Percentiles rank a stretch among this genome's conserved stretches.
Evolutionary conservation across 441 rosid species (phyloP).

Genomic region (Adansonia gregorii): DNA sequence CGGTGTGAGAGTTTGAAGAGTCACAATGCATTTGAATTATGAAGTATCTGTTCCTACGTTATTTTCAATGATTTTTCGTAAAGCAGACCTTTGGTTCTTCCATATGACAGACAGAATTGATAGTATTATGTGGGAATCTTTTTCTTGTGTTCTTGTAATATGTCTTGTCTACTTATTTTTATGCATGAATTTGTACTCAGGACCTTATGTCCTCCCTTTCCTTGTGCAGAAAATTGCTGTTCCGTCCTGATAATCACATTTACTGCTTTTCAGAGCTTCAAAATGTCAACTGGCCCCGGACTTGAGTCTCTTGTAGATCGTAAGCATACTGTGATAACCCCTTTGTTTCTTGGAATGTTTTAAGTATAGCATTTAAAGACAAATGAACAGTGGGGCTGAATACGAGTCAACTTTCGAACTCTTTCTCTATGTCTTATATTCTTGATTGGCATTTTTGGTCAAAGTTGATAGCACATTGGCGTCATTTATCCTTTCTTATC

Average conservation of each 20-base stretch:
- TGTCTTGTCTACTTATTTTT: not conserved
- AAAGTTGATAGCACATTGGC: not conserved
- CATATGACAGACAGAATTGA: not conserved
- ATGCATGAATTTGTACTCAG: not conserved
- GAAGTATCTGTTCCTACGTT: not conserved
- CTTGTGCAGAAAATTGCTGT: constrained; percentile 9
- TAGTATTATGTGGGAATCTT: not conserved
- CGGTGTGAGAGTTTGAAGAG: not conserved
- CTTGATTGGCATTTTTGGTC: not conserved
- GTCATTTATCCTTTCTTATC: too few relatives aligned
- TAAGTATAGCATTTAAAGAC: not conserved
- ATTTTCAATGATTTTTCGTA: not conserved
- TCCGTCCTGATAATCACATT: not conserved
- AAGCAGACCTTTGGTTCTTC: not conserved
- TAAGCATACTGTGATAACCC: constrained; percentile 35
- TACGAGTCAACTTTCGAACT: not conserved
- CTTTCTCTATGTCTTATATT: not conserved
- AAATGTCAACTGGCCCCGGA: constrained; percentile 71
- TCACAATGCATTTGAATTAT: not conserved
- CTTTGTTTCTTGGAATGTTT: not conserved
- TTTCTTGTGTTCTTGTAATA: not conserved
- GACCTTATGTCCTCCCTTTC: not conserved
- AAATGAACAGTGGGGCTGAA: not conserved
- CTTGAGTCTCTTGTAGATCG: constrained; percentile 87
- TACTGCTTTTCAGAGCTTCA: constrained; percentile 15